phyloP scores from a whole-genome alignment of 2,329 filamentous ascomycete genomes.

The Cordyceps fumosorosea region DNA sequence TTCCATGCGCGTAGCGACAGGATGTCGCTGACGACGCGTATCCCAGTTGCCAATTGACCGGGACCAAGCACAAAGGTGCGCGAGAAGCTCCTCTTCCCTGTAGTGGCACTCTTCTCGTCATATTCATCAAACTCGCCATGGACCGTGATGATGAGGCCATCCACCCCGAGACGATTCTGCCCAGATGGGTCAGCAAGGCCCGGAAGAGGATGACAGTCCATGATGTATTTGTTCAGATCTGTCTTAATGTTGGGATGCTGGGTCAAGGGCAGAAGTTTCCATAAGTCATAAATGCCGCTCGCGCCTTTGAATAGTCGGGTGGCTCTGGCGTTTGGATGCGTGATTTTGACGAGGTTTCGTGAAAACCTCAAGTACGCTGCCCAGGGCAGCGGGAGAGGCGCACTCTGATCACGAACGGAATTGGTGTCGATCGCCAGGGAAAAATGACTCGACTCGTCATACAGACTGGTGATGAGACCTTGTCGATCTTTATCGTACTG shows the following conservation, averaged over 20 bases:
- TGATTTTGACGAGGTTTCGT: constrained; percentile 69
- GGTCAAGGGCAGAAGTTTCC: constrained; percentile 65
- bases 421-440: constrained; percentile 65
- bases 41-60: constrained; percentile 55
- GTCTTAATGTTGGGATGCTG: constrained; percentile 65
- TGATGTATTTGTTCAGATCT: constrained; percentile 66
- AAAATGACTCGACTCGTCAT: constrained; percentile 70
- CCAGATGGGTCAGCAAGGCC: constrained; percentile 64
- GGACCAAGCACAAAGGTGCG: constrained; percentile 75
- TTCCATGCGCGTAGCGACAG: constrained; percentile 64
- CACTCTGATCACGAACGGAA: constrained; percentile 42
- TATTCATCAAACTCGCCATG: constrained; percentile 80
- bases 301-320: constrained; percentile 60
- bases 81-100: constrained; percentile 70
- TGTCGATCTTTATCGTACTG: constrained; percentile 67
- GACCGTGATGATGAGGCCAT: constrained; percentile 70
- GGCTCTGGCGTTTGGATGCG: constrained; percentile 50
- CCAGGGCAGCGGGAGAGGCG: constrained; percentile 52
- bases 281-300: constrained; percentile 59
- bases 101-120: constrained; percentile 47
- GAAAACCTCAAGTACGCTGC: constrained; percentile 69
- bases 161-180: constrained; percentile 58
- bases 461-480: constrained; percentile 58
- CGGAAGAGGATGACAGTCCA: constrained; percentile 72
- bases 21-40: constrained; percentile 76